Conservation (phyloP, 805 yeast species). For the Metschnikowia amazonensis region DNA sequence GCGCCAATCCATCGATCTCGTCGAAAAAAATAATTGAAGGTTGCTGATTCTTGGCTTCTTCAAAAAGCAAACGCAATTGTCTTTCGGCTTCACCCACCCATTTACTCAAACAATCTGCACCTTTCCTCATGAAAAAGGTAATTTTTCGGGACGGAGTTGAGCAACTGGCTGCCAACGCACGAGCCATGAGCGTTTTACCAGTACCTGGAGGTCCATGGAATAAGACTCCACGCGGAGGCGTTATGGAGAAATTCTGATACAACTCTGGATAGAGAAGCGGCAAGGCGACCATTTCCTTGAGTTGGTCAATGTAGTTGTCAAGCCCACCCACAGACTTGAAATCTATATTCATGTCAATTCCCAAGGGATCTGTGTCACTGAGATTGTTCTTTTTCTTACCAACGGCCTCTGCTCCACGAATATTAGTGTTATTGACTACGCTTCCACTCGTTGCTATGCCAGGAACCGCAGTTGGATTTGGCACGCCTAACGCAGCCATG, state of each 20-base stretch:
- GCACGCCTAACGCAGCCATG: slow-evolving; percentile 23
- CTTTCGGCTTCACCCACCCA: slow-evolving; percentile 99
- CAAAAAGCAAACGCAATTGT: slow-evolving; percentile 83
- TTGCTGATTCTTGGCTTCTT: slow-evolving; percentile 93
- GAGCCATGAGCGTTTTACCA: slow-evolving; percentile 96
- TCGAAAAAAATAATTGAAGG: slow-evolving; percentile 96
- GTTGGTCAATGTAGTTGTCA: slow-evolving; percentile 82
- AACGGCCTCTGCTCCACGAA: slow-evolving; percentile 34
- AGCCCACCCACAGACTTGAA: slow-evolving; percentile 88
- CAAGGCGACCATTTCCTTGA: slow-evolving; percentile 94
- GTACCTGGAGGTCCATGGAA: slow-evolving; percentile 99
- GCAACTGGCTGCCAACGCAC: slow-evolving; percentile 95
- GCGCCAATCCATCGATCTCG: slow-evolving; percentile 97
- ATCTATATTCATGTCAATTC: slow-evolving; percentile 81
- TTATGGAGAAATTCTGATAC: slow-evolving; percentile 81
- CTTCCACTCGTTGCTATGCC: slow-evolving; percentile 9
- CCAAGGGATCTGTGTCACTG: slow-evolving; percentile 92
- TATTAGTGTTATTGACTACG: slow-evolving; percentile 24
- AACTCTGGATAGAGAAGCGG: slow-evolving; percentile 93
- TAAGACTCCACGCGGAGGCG: slow-evolving; percentile 95
- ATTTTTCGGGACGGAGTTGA: slow-evolving; percentile 80
- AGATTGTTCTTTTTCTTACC: slow-evolving; percentile 49
- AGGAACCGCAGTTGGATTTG: background rate
- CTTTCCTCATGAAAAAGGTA: slow-evolving; percentile 96
- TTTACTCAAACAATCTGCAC: slow-evolving; percentile 93